Evolutionary conservation across 495 filamentous ascomycete genomes (phyloP).

Genomic region (Hyaloscypha bicolor): DNA sequence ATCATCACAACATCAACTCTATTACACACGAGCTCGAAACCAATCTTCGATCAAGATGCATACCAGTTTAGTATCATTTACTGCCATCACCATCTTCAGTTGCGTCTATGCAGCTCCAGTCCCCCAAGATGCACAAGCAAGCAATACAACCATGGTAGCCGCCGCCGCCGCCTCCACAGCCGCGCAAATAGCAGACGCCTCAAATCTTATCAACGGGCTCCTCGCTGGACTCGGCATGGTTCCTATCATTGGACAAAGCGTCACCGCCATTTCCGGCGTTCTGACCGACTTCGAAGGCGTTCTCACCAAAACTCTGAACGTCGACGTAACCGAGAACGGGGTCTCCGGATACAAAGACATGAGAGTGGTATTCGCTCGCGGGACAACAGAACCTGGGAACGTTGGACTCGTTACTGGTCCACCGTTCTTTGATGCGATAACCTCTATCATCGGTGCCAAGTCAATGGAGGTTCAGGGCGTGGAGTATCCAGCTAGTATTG

Average conservation of each 20-base stretch:
- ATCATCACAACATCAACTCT: neutral
- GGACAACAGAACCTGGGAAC: slow-evolving; percentile 44
- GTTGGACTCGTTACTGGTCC: slow-evolving; percentile 39
- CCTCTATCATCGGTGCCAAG: slow-evolving; percentile 31
- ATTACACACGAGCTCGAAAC: neutral
- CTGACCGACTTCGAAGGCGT: slow-evolving; percentile 5
- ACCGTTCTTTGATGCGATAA: slow-evolving; percentile 34
- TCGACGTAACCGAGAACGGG: slow-evolving; percentile 34
- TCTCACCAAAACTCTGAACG: neutral
- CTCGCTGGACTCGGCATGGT: slow-evolving; percentile 3
- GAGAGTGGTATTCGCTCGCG: slow-evolving; percentile 44
- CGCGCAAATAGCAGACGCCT: neutral
- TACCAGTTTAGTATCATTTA: neutral
- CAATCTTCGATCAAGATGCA: neutral
- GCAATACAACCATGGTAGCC: neutral
- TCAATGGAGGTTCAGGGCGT: slow-evolving; percentile 43
- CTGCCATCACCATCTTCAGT: neutral
- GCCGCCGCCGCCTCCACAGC: neutral
- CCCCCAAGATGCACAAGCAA: neutral
- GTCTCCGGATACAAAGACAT: slow-evolving; percentile 35
- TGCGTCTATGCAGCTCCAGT: neutral
- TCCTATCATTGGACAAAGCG: slow-evolving; percentile 8
- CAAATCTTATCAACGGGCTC: neutral
- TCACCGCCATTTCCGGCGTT: slow-evolving; percentile 4
- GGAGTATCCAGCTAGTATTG: slow-evolving; percentile 40